Evolutionary conservation across 2,329 filamentous ascomycete species (phyloP).

Genomic region (Aurifilum marmelostoma): DNA sequence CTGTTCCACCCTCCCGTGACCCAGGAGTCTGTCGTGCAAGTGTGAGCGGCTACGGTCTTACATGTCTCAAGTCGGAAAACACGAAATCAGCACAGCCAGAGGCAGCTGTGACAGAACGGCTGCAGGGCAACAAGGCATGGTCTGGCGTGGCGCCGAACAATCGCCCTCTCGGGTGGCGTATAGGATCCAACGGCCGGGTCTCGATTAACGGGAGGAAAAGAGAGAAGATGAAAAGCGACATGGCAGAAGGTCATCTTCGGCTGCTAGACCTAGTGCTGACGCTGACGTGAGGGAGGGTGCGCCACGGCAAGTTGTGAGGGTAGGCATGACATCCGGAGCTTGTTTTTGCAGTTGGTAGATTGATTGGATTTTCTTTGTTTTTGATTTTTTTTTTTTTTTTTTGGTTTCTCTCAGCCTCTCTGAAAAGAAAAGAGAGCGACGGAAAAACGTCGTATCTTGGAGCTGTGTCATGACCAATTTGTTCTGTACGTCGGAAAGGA

Average conservation of each 20-base stretch:
- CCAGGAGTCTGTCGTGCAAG: not conserved
- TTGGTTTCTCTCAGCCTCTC: too few species aligned
- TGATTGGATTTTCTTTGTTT: not conserved
- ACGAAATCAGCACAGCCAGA: not conserved
- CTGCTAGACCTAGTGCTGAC: not conserved
- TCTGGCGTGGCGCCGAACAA: not conserved
- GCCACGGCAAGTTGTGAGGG: not conserved
- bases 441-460: not conserved
- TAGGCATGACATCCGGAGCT: not conserved
- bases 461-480: not conserved
- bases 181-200: not conserved
- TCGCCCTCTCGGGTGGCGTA: not conserved
- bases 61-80: not conserved
- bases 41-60: not conserved
- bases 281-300: conserved; percentile 5
- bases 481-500: not conserved
- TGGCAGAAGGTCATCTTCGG: not conserved
- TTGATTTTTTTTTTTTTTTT: too few species aligned
- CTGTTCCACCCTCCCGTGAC: not conserved
- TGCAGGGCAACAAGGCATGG: not conserved
- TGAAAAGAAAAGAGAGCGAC: too few species aligned
- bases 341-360: not conserved
- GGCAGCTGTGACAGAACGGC: not conserved
- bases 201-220: not conserved
- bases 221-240: not conserved